Evolutionary conservation across 306 rosid species (phyloP).

Genomic region (Vigna radiata): DNA sequence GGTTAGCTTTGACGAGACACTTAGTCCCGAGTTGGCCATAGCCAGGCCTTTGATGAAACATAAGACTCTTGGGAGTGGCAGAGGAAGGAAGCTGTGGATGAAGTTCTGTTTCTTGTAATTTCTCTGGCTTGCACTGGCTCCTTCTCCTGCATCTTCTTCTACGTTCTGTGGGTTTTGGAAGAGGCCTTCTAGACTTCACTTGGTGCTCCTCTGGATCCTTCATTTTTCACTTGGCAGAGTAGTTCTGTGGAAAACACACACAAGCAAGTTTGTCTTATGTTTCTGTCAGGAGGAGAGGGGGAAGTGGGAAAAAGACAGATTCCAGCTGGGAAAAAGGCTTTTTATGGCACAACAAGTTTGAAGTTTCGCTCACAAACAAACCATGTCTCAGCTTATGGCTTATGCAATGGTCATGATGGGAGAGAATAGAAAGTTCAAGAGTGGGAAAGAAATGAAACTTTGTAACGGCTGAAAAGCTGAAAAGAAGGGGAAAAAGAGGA

Average conservation of each 20-base stretch:
- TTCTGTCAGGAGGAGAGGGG: background rate
- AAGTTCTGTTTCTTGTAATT: conserved; percentile 37
- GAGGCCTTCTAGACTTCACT: conserved; percentile 41
- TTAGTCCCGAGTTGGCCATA: conserved; percentile 54
- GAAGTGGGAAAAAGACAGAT: background rate
- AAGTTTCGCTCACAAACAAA: conserved; percentile 31
- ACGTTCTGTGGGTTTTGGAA: conserved; percentile 40
- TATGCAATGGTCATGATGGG: background rate
- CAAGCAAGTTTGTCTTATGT: conserved; percentile 3
- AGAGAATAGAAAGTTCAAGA: conserved; percentile 32
- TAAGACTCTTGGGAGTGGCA: conserved; percentile 49
- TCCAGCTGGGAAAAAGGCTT: background rate
- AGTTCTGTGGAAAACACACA: conserved; percentile 41
- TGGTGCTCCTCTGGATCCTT: conserved; percentile 52
- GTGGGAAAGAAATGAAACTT: conserved; percentile 45
- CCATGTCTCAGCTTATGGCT: background rate
- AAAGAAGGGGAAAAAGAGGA: conserved; percentile 19
- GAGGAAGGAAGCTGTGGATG: conserved; percentile 29
- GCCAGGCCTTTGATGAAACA: conserved; percentile 57
- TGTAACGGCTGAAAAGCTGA: conserved; percentile 53
- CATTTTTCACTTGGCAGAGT: conserved; percentile 37
- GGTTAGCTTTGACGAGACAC: conserved; percentile 45
- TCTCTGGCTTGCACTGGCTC: conserved; percentile 42
- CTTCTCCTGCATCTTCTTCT: conserved; percentile 51
- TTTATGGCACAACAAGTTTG: conserved; percentile 27